These are phyloP conservation scores for Cruciata laevipes DNA, from an alignment of 257 asterid species.

Conservation along the genomic window DNA sequence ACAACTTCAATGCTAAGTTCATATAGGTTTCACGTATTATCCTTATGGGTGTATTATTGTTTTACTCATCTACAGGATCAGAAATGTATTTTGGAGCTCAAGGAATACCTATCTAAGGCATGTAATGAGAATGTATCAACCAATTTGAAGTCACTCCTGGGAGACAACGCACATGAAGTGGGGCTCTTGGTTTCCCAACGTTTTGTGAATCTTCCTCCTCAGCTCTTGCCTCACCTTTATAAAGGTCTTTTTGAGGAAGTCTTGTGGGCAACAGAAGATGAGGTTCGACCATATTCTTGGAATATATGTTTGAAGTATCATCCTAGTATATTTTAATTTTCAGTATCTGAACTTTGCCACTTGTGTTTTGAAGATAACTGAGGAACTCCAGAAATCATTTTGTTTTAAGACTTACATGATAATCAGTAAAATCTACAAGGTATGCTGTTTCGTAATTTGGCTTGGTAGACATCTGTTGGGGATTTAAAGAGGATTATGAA, in stretches of 20 bases:
- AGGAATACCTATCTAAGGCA: slow-evolving; percentile 50
- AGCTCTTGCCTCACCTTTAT: slow-evolving; percentile 87
- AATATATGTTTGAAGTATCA: slow-evolving; percentile 13
- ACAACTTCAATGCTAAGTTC: neutral
- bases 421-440: slow-evolving; percentile 81
- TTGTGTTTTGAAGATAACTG: slow-evolving; percentile 52
- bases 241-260: slow-evolving; percentile 85
- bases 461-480: neutral
- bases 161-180: slow-evolving; percentile 35
- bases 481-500: neutral
- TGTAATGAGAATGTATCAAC: slow-evolving; percentile 36
- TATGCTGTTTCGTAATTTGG: slow-evolving; percentile 11
- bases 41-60: neutral
- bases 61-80: slow-evolving; percentile 32
- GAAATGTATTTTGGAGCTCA: slow-evolving; percentile 48
- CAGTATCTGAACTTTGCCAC: slow-evolving; percentile 9
- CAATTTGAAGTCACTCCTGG: slow-evolving; percentile 44
- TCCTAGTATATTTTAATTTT: slow-evolving; percentile 4
- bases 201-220: slow-evolving; percentile 90
- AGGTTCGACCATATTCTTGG: slow-evolving; percentile 43
- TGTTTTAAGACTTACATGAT: slow-evolving; percentile 63
- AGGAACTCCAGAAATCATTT: slow-evolving; percentile 64
- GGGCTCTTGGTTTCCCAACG: slow-evolving; percentile 84
- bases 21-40: neutral
- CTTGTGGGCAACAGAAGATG: slow-evolving; percentile 93